These are phyloP conservation scores for Beauveria caledonica DNA, from an alignment of 2,329 filamentous ascomycete genomes.

Conservation along the genomic window DNA sequence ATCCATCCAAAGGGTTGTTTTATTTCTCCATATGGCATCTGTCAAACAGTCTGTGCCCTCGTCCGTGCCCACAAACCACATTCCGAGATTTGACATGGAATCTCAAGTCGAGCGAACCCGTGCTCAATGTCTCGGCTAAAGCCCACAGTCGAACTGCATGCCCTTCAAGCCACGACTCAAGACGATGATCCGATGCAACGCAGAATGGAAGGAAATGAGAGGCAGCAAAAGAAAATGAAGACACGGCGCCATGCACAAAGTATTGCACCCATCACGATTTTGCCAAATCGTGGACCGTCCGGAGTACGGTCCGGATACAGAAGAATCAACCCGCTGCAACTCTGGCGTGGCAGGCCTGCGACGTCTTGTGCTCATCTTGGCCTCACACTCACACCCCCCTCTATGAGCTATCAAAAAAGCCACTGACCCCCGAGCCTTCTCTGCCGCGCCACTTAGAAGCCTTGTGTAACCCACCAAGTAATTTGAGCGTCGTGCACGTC, in stretches of 20 bases:
- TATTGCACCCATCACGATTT: background rate
- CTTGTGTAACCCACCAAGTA: background rate
- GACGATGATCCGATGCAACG: background rate
- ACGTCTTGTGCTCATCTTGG: background rate
- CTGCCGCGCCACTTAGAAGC: background rate
- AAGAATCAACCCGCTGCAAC: background rate
- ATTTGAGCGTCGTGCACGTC: background rate
- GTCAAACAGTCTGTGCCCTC: constrained; percentile 8
- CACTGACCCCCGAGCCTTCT: background rate
- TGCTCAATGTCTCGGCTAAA: constrained; percentile 8
- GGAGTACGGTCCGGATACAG: too few relatives aligned
- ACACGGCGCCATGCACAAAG: background rate
- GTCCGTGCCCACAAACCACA: constrained; percentile 3
- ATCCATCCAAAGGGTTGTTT: background rate
- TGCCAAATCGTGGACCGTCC: too few relatives aligned
- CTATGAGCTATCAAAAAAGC: constrained; percentile 9
- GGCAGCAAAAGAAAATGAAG: background rate
- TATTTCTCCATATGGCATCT: background rate
- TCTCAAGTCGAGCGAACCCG: background rate
- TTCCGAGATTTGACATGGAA: constrained; percentile 9
- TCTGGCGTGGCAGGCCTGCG: background rate
- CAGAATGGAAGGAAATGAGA: background rate
- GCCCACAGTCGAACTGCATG: constrained; percentile 2
- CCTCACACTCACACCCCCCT: constrained; percentile 5
- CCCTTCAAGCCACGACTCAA: background rate